phyloP scores from a whole-genome alignment of 805 yeast species.

The Scheffersomyces lignosus region DNA sequence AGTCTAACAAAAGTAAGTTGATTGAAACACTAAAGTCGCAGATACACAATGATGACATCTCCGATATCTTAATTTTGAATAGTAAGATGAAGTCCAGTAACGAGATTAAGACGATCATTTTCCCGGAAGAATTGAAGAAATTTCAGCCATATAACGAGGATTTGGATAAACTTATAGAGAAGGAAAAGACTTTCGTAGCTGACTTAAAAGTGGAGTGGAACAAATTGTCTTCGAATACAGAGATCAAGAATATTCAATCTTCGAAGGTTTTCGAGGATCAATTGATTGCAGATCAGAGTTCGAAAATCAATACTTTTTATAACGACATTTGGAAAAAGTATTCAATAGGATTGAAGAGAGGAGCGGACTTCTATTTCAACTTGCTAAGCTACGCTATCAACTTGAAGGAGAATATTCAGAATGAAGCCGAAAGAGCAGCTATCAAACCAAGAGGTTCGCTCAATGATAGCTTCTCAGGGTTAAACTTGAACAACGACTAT shows the following conservation, averaged over 20 bases:
- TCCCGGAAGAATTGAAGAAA: constrained; percentile 72
- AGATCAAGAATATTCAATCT: constrained; percentile 41
- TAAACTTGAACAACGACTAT: constrained; percentile 4
- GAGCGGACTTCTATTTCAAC: constrained; percentile 61
- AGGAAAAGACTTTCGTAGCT: constrained; percentile 54
- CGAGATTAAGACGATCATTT: constrained; percentile 55
- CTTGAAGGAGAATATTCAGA: constrained; percentile 16
- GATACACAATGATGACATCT: constrained; percentile 81
- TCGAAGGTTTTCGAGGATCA: constrained; percentile 40
- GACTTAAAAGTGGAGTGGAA: constrained; percentile 32
- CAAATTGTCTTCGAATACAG: constrained; percentile 22
- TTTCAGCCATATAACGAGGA: constrained; percentile 69
- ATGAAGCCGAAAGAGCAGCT: constrained; percentile 17
- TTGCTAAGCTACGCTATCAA: constrained; percentile 36
- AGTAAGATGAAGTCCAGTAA: constrained; percentile 53
- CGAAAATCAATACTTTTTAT: constrained; percentile 48
- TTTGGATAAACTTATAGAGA: constrained; percentile 64
- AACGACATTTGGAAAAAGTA: constrained; percentile 56
- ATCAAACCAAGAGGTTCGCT: background rate
- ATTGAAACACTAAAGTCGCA: constrained; percentile 65
- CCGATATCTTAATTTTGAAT: constrained; percentile 69
- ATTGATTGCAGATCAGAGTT: constrained; percentile 29
- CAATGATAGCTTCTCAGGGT: constrained; percentile 8
- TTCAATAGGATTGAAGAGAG: constrained; percentile 58
- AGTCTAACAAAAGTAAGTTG: constrained; percentile 61